phyloP scores from a whole-genome alignment of 192 early-diverging fungal genomes.

The Coemansia sp. region DNA sequence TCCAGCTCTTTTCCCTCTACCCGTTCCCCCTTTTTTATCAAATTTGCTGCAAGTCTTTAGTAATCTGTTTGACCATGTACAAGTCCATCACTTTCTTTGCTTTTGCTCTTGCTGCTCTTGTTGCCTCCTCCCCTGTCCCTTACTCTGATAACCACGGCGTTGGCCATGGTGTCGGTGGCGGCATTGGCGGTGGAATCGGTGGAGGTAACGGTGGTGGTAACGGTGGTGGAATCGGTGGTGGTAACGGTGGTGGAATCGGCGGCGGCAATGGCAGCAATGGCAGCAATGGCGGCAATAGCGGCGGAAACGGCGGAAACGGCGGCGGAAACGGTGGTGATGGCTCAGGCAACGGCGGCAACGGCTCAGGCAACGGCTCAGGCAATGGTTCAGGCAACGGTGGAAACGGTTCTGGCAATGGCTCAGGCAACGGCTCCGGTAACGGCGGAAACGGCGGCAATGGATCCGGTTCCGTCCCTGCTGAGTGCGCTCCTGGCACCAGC shows the following conservation, averaged over 20 bases:
- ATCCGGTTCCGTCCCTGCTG: neutral
- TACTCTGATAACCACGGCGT: neutral
- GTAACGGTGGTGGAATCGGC: neutral
- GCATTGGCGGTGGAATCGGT: neutral
- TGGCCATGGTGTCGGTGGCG: neutral
- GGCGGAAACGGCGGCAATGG: neutral
- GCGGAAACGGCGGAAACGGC: no score
- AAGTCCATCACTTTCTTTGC: neutral
- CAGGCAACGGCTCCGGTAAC: neutral
- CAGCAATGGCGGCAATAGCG: no score
- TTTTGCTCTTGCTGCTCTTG: neutral
- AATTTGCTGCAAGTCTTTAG: neutral
- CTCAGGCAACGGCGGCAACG: neutral
- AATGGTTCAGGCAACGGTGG: neutral
- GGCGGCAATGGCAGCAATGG: no score
- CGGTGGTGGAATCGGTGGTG: slow-evolving; percentile 7
- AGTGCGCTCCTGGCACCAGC: slow-evolving; percentile 5
- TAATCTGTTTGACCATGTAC: neutral
- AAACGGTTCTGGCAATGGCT: neutral
- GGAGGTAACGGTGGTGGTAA: neutral
- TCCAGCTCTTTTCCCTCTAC: neutral
- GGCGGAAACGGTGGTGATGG: no score
- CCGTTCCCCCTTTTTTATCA: neutral
- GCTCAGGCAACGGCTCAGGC: neutral
- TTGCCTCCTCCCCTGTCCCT: neutral